A percentile compares a stretch with the other conserved stretches of the same genome.
Conservation (phyloP, 2,329 filamentous ascomycete genomes). For the Aspergillus pseudoterreus region DNA sequence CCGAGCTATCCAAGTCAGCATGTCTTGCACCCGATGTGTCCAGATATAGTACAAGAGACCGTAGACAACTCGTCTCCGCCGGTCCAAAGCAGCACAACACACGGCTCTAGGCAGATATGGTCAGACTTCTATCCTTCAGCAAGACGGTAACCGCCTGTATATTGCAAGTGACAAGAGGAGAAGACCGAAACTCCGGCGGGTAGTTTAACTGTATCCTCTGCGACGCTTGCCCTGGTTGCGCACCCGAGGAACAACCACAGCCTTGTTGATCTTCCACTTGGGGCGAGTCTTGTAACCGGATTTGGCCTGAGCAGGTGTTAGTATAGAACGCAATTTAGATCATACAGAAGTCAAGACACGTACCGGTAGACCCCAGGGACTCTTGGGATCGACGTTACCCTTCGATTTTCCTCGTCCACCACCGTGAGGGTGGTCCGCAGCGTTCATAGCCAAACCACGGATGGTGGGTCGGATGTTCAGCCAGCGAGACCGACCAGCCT, state of each 20-base stretch:
- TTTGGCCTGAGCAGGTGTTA: constrained; percentile 43
- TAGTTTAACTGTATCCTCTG: constrained; percentile 57
- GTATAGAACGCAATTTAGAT: constrained; percentile 5
- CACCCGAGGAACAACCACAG: constrained; percentile 75
- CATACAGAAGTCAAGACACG: constrained; percentile 39
- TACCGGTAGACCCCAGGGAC: constrained; percentile 94
- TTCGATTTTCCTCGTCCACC: constrained; percentile 99
- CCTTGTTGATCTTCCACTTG: constrained; percentile 86
- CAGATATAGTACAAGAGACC: constrained; percentile 18
- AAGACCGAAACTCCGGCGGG: constrained; percentile 1
- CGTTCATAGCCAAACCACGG: constrained; percentile 98
- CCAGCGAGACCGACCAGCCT: constrained; percentile 91
- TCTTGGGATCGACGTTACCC: constrained; percentile 92
- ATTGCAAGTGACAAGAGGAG: constrained; percentile 2
- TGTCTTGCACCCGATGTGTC: constrained; percentile 6
- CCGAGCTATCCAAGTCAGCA: constrained; percentile 3
- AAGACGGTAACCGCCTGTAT: constrained; percentile 2
- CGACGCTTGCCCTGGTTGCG: constrained; percentile 88
- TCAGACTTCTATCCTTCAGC: background rate
- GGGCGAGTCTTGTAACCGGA: constrained; percentile 80
- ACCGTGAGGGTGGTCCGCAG: constrained; percentile 96
- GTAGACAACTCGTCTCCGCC: constrained; percentile 1
- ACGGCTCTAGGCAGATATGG: background rate
- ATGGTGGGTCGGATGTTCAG: constrained; percentile 92
- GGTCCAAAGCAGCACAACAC: constrained; percentile 1